Base-by-base conservation (phyloP, 164 flowering plant genomes). In the Vitis amurensis region DNA sequence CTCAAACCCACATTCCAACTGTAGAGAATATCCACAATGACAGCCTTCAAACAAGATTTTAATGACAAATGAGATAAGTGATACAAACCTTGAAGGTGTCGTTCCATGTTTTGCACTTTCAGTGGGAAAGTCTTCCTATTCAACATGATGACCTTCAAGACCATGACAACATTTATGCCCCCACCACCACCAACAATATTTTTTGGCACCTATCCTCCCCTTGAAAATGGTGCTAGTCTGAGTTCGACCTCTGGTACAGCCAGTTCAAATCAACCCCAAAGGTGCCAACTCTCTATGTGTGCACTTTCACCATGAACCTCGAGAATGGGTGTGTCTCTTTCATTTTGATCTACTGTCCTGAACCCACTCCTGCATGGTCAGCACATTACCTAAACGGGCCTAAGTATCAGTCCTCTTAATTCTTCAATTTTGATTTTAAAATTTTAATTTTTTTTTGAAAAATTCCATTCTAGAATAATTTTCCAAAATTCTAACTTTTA, bases 81-180 rank as follows among this genome's bases (percentile, higher is more conserved):
- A 88, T 13, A 81, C 87, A 52, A 89, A 84, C 57, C 86, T 86
- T 56, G 97, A 92, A 72, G 97, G 91, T 56, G 86, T 91, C 57
- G 88, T 90, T 57, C 83, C 97, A 0, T 92, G 99, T 80, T 89
- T 94, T 85, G 93, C 99, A 59, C 87, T 94, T 37, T 89, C 97
- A 37, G 94, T 23, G 97, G 97, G 49, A 90, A 90, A 71, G 85
- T 94, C 62, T 87, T 97, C 19, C 74, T 92, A 15, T 93, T 93
- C 76, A 91, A 91, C 73, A 88, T 94, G 23, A 19, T 19, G 23
- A 19, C 1, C 23, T 19, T 19, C 23, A 19, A 19, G 23, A 19
- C 23, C 23, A 19, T 19, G 23, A 19, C 23, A 19, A 19, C 23
- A 19, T 19, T 19, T 19, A 19, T 19, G 23, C 23, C 94, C 86